Percentiles rank a stretch among this genome's conserved stretches.
Evolutionary conservation across 148 eudicot species (phyloP).

Genomic region (Gaultheria prostrata): DNA sequence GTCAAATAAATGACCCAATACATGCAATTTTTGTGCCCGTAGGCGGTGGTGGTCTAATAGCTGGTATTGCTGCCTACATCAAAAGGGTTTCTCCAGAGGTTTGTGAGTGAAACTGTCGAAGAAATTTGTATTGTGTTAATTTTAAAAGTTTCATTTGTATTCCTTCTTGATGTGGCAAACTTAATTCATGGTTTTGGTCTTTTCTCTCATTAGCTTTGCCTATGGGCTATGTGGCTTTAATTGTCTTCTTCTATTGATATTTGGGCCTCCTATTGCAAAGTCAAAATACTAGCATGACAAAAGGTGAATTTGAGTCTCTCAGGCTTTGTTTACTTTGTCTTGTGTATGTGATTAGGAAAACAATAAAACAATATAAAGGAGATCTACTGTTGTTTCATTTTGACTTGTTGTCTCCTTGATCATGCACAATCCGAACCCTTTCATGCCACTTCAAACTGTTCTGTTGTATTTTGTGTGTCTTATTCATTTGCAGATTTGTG

Average conservation of each 20-base stretch:
- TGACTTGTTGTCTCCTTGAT: too few relatives aligned
- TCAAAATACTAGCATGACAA: not conserved
- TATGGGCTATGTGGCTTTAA: not conserved
- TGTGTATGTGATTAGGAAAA: too few relatives aligned
- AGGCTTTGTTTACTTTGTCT: too few relatives aligned
- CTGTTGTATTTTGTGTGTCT: too few relatives aligned
- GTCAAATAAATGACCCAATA: slow-evolving; percentile 60
- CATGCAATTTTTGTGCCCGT: slow-evolving; percentile 96
- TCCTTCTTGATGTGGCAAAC: not conserved
- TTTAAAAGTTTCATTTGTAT: not conserved
- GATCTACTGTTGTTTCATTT: too few relatives aligned
- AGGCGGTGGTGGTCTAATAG: slow-evolving; percentile 96
- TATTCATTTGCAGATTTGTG: too few relatives aligned
- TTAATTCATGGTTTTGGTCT: not conserved
- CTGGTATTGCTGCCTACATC: slow-evolving; percentile 94
- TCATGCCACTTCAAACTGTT: too few relatives aligned
- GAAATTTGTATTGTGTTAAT: not conserved
- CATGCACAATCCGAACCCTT: too few relatives aligned
- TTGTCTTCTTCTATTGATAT: not conserved
- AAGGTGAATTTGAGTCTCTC: not conserved
- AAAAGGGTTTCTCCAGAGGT: slow-evolving; percentile 92
- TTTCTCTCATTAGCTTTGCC: not conserved
- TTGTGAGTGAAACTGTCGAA: slow-evolving; percentile 13
- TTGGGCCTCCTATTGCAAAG: not conserved
- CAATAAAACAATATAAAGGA: too few relatives aligned